Evolutionary conservation across 2,329 filamentous ascomycete genomes (phyloP), one percentile per base, ranked within the genome.

Genomic region (Colletotrichum paranaense): DNA sequence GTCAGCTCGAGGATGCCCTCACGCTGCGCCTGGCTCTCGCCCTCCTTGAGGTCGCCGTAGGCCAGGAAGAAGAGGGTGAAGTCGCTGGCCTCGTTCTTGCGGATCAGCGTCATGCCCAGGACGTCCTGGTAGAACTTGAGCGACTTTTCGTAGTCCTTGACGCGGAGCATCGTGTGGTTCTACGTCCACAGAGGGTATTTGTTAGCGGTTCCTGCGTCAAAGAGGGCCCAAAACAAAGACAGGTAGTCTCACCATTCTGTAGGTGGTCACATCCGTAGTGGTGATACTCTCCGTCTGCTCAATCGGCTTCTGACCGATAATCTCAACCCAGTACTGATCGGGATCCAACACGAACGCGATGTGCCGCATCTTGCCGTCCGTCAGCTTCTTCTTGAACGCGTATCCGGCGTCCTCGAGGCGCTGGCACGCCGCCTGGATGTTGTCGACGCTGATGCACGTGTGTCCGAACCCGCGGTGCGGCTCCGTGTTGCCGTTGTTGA

Each of bases 41-140:
- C 87, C 52, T 87, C 84, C 57, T 88, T 83, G 28, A 71, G 59
- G 55, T 86, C 80, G 8, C 87, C 88, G 79, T 98, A 99, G 24
- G 92, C 95, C 53, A 98, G 87, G 87, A 98, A 98, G 85, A 98
- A 98, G 28, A 98, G 87, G 78, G 95, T 97, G 86, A 98, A 98
- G 26, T 90, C 90, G 22, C 90, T 92, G 35, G 90, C 89, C 84
- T 97, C 94, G 12, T 83, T 84, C 3, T 91, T 95, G 73, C 94
- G 91, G 79, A 96, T 85, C 46, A 97, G 88, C 28, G 88, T 90
- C 97, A 98, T 98, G 73, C 97, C 97, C 83, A 98, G 88, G 32
- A 94, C 88, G 7, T 98, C 94, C 82, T 96, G 89, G 84, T 96
- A 96, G 82, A 94, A 96, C 79, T 92, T 91, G 79, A 95, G 86